These are phyloP conservation scores for Solanum chilense DNA, from an alignment of 257 asterid species.

Conservation along the genomic window DNA sequence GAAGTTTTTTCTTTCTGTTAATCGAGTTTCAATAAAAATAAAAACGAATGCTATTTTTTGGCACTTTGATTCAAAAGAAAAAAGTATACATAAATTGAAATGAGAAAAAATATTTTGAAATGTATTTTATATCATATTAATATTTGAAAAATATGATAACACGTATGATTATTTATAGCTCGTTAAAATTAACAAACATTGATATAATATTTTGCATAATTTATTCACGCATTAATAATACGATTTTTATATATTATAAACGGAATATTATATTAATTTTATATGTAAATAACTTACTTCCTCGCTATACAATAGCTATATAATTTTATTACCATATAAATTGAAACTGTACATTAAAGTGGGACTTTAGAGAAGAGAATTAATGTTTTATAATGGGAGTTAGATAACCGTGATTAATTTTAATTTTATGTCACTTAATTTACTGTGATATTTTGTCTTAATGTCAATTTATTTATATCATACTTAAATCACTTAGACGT, in stretches of 20 bases:
- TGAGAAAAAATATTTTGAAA: not conserved
- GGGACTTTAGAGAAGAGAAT: not conserved
- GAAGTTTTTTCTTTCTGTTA: not conserved
- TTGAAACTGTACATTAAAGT: not conserved
- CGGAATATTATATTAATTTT: too few species aligned
- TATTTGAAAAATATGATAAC: too few species aligned
- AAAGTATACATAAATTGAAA: too few species aligned
- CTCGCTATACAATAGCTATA: too few species aligned
- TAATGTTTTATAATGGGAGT: not conserved
- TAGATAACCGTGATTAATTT: not conserved
- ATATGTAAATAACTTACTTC: too few species aligned
- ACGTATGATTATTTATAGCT: accelerated
- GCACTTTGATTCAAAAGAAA: not conserved
- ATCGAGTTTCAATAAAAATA: too few species aligned
- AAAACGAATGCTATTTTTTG: too few species aligned
- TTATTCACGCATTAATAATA: too few species aligned
- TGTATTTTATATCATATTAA: too few species aligned
- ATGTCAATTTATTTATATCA: not conserved
- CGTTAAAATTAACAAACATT: too few species aligned
- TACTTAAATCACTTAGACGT: not conserved
- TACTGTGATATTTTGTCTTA: not conserved
- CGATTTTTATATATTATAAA: too few species aligned
- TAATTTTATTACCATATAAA: not conserved
- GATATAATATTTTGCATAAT: too few species aligned
- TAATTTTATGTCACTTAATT: not conserved